Evolutionary conservation across 78 protist species (phyloP), one percentile per base, ranked within the genome.

Genomic region (Chrysochromulina parva): DNA sequence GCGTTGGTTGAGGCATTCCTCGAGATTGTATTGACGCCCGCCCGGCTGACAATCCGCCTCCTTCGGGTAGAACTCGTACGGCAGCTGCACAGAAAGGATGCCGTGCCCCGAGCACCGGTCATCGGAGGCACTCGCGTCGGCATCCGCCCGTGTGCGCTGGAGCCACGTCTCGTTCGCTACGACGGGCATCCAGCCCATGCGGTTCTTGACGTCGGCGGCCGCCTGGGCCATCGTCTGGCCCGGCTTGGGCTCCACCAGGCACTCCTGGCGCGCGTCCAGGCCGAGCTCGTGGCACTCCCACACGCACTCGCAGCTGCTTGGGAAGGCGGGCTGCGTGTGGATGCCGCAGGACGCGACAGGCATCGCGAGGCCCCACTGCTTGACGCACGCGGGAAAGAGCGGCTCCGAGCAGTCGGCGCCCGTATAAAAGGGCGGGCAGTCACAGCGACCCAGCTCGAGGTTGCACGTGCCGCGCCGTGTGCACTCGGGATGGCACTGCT

Each of bases 221-320:
- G 78, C 78, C 38, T 3, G 50, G n/a, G 14, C 52, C 78, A 69
- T 69, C 16, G 24, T 38, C 78, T 69, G n/a, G 52, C 52, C 9
- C 2, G 78, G 78, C 54, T 10, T n/a, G 14, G 78, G 78, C 78
- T 11, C 78, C 26, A 69, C 78, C 14, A 69, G 13, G 16, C 78
- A 69, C 78, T 69, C 78, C 78, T 69, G 78, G 50, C 78, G 38
- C 78, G 78, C 78, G 50, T 69, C 78, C n/a, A 69, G 78, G 14
- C 48, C 50, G 13, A 38, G 78, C 24, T 38, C 53, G 10, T 50
- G 20, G 84, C 84, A 74, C 84, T 74, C 20, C 84, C 0, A 1
- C 84, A 48, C 55, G 84, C 84, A 74, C 57, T 38, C 84, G 84
- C 84, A 74, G 14, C 57, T 74, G 24, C 22, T 19, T 10, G 84